A percentile compares a stretch with the other conserved stretches of the same genome.
These are phyloP conservation scores for Euphorbia tirucalli DNA, from an alignment of 345 rosid genomes.

Conservation along the genomic window DNA sequence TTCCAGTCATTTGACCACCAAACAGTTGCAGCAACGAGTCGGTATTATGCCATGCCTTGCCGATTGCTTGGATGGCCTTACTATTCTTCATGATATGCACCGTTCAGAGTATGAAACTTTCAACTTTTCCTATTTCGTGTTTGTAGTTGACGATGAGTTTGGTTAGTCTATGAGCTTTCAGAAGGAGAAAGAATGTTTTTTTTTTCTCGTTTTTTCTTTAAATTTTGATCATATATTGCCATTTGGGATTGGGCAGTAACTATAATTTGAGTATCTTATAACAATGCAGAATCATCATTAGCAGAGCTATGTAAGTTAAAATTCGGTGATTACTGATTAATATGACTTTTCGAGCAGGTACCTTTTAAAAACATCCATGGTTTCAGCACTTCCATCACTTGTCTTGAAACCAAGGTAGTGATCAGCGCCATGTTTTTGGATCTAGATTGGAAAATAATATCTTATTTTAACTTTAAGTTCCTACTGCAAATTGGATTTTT, in stretches of 20 bases:
- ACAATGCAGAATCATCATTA: neutral
- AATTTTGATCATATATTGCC: too few relatives aligned
- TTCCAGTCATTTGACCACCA: conserved; percentile 36
- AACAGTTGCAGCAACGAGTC: conserved; percentile 48
- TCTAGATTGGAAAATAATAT: too few relatives aligned
- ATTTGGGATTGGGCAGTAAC: neutral
- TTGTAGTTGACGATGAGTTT: too few relatives aligned
- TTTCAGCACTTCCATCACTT: conserved; percentile 64
- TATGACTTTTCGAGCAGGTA: conserved; percentile 38
- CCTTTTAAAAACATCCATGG: conserved; percentile 57
- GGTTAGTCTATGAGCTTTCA: neutral
- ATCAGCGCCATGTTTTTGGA: too few relatives aligned
- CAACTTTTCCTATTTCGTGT: neutral
- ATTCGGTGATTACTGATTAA: neutral
- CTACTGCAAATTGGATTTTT: too few relatives aligned
- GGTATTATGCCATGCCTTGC: conserved; percentile 68
- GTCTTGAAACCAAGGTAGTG: conserved; percentile 59
- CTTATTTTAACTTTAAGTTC: too few relatives aligned
- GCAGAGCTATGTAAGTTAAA: neutral
- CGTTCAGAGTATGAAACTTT: conserved; percentile 52
- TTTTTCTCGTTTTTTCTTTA: too few relatives aligned
- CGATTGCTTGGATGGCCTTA: conserved; percentile 75
- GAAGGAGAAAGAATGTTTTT: too few relatives aligned
- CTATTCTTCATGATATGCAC: conserved; percentile 64
- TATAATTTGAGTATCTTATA: neutral